Evolutionary conservation across 345 rosid genomes (phyloP).

Genomic region (Luvunga scandens): DNA sequence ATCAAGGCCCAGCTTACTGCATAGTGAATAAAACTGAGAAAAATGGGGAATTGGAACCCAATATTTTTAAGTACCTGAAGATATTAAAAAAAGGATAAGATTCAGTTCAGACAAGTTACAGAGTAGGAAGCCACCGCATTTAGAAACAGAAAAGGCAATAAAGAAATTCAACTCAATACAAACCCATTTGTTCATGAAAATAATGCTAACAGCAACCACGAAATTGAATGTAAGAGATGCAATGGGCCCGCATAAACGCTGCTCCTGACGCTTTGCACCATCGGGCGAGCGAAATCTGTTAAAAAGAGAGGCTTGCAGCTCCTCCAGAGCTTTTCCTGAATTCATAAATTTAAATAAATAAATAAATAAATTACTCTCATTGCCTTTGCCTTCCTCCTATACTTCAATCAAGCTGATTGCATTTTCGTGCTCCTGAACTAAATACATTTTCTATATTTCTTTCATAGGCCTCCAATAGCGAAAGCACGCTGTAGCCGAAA

Average conservation of each 20-base stretch:
- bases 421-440: neutral
- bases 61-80: conserved; percentile 79
- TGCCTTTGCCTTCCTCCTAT: neutral
- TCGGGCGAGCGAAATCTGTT: conserved; percentile 33
- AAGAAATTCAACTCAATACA: neutral
- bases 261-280: conserved; percentile 33
- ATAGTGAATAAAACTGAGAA: conserved; percentile 87
- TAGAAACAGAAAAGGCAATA: neutral
- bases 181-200: conserved; percentile 84
- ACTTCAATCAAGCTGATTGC: neutral
- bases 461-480: neutral
- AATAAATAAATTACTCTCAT: neutral
- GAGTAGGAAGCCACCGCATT: neutral
- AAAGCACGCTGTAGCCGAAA: neutral
- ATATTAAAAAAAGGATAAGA: neutral
- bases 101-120: neutral
- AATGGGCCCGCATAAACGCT: conserved; percentile 30
- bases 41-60: conserved; percentile 85
- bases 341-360: neutral
- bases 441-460: neutral
- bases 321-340: conserved; percentile 49
- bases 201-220: conserved; percentile 29
- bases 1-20: conserved; percentile 69
- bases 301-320: conserved; percentile 38
- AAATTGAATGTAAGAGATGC: conserved; percentile 36